These are phyloP conservation scores for Colletotrichum sublineola DNA, from an alignment of 2,329 filamentous ascomycete genomes.

Conservation along the genomic window DNA sequence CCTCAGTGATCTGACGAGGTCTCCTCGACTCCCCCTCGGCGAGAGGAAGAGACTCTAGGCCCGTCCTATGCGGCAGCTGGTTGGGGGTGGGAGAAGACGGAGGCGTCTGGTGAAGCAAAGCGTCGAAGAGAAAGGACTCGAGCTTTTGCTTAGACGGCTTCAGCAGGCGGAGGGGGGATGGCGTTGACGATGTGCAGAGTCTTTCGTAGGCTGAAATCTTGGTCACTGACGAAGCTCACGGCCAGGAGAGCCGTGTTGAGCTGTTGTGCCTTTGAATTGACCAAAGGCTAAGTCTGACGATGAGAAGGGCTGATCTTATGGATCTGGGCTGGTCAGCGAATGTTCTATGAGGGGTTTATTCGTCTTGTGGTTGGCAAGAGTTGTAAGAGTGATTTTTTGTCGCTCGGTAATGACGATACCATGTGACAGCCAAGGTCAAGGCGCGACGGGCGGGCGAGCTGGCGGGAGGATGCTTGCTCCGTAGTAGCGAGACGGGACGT, in stretches of 20 bases:
- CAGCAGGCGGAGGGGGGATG: constrained; percentile 67
- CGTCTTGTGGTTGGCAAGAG: background rate
- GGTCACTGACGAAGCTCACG: constrained; percentile 73
- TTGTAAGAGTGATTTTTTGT: constrained; percentile 24
- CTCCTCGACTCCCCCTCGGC: constrained; percentile 99
- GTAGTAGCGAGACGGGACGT: constrained; percentile 20
- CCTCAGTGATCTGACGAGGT: constrained; percentile 92
- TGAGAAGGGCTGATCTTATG: constrained; percentile 39
- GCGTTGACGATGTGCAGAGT: constrained; percentile 77
- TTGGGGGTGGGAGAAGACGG: constrained; percentile 71
- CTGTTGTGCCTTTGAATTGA: constrained; percentile 72
- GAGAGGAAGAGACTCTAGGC: constrained; percentile 99
- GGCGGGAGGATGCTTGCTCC: constrained; percentile 7
- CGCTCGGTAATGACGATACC: constrained; percentile 32
- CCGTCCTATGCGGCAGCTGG: constrained; percentile 99
- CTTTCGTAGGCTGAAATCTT: constrained; percentile 78
- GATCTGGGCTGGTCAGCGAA: constrained; percentile 39
- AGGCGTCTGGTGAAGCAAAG: constrained; percentile 59
- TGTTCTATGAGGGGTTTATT: constrained; percentile 22
- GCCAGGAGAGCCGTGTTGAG: constrained; percentile 73
- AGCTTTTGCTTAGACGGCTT: constrained; percentile 61
- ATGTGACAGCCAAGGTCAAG: constrained; percentile 34
- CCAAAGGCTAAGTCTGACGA: constrained; percentile 68
- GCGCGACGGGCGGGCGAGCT: background rate
- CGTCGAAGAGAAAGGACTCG: constrained; percentile 65